Conservation (phyloP, 2,329 filamentous ascomycete species). For the Xylariaceae sp. region DNA sequence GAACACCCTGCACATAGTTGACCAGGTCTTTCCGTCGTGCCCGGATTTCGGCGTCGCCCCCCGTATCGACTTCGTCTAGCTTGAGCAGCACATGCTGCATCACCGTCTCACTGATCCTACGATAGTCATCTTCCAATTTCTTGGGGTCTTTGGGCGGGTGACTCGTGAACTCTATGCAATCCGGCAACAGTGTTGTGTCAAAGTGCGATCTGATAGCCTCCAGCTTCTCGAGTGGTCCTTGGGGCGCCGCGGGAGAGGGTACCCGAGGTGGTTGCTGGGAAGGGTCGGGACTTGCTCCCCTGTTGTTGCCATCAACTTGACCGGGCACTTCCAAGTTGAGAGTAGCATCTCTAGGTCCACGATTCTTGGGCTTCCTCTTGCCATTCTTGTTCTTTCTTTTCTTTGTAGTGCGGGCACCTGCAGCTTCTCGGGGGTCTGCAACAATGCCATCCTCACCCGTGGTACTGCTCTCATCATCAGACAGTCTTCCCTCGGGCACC, state of each 20-base stretch:
- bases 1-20: constrained; percentile 60
- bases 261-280: constrained; percentile 38
- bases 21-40: constrained; percentile 66
- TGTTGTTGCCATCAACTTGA: constrained; percentile 32
- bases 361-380: constrained; percentile 37
- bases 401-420: constrained; percentile 34
- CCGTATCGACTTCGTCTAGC: constrained; percentile 69
- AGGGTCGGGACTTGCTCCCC: constrained; percentile 32
- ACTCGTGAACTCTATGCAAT: constrained; percentile 56
- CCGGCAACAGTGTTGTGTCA: constrained; percentile 56
- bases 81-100: constrained; percentile 73
- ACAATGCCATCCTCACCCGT: constrained; percentile 42
- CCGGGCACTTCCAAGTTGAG: constrained; percentile 38
- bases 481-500: constrained; percentile 44
- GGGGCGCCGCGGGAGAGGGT: constrained; percentile 34
- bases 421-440: constrained; percentile 38
- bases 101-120: constrained; percentile 68
- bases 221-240: constrained; percentile 55
- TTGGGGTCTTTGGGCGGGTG: constrained; percentile 60
- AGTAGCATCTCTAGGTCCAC: constrained; percentile 40
- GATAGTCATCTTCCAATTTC: constrained; percentile 68
- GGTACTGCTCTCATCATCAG: constrained; percentile 38
- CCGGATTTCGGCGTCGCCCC: constrained; percentile 61
- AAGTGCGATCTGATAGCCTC: constrained; percentile 62
- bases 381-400: constrained; percentile 41